Evolutionary conservation across 768 basidiomycete species (phyloP), one percentile per base, ranked within the genome.

Genomic region (Cyclocybe aegerita): DNA sequence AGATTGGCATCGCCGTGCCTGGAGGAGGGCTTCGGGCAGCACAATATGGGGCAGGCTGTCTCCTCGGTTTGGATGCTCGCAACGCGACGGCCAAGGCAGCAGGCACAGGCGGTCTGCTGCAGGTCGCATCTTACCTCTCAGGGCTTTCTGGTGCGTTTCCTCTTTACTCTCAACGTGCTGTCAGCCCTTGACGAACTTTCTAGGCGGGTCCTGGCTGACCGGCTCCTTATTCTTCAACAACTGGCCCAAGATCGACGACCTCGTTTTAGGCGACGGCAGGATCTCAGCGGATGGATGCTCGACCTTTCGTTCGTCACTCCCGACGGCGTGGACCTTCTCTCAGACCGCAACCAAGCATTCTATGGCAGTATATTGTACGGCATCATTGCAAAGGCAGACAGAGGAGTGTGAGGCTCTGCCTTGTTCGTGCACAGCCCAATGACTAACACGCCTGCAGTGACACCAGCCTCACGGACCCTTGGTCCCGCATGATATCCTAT

Each of bases 11-110:
- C 43, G 87, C 87, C 1, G 68, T 88, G 8, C 83, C 84, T 16
- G 90, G 90, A 2, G 85, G 85, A 10, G 88, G 88, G 0, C 76
- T 84, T 36, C 74, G 90, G 35, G 79, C 87, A 0, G 85, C 86
- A 0, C 78, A 81, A 52, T 86, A 77, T 49, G 85, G 80, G 15
- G 88, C 84, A 0, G 85, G 75, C 7, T 76, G 79, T 45, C 58
- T 86, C 14, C 74, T 69, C 10, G 83, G 73, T 1, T 64, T 88
- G 40, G 86, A 90, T 67, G 77, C 78, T 17, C 70, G 85, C 35
- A 88, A 88, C 49, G 63, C 65, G 1, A 76, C 82, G 11, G 72
- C 84, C 23, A 82, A 81, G 57, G 63, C 69, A 1, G 72, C 69
- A 2, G 85, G 85, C 5, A 83, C 85, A 0, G 86, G 86, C 2